Base-by-base conservation (phyloP, 495 filamentous ascomycete genomes). In the Lophiostoma macrostomum region DNA sequence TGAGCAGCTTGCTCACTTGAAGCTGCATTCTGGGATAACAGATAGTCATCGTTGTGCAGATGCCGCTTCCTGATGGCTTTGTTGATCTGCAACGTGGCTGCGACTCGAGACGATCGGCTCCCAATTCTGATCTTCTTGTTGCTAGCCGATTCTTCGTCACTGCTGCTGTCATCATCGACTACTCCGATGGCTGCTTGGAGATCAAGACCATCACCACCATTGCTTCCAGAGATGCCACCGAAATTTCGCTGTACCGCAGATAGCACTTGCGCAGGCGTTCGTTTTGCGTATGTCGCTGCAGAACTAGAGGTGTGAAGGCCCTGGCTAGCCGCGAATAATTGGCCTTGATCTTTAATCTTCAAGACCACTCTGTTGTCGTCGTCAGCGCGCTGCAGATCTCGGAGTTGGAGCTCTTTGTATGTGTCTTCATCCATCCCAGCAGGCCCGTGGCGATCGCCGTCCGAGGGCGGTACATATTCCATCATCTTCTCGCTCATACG, bases 401-500 rank as follows among this genome's bases (percentile, higher is more conserved):
- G 83, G n/a, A 98, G 75, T 19, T 80, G 77, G 34, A 96, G 74
- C 60, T 86, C 70, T 54, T 83, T 76, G 61, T 83, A 91, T 3
- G 86, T 83, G 49, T 81, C 82, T 58, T 90, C 86, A 56, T 94
- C 87, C 56, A 85, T 71, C 10, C 83, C 87, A 47, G 80, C 78
- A 1, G 77, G 79, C 23, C 70, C 78, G 55, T 76, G 76, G 11
- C 81, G 76, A 50, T 88, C 81, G 18, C 76, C 69, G 63, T 96
- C 93, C 4, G 83, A 79, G 0, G 89, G 85, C 4, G 84, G 78
- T 14, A 94, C 88, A 50, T 88, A 85, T 25, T 85, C 85, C 74
- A 98, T 85, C 58, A 98, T 84, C 65, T 93, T 96, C 61, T 90
- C 86, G 61, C 86, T 93, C 46, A 96, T 73, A 45, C 74, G 85